Base-by-base conservation (phyloP, 139 green algal species). In the Chlorella sorokiniana region DNA sequence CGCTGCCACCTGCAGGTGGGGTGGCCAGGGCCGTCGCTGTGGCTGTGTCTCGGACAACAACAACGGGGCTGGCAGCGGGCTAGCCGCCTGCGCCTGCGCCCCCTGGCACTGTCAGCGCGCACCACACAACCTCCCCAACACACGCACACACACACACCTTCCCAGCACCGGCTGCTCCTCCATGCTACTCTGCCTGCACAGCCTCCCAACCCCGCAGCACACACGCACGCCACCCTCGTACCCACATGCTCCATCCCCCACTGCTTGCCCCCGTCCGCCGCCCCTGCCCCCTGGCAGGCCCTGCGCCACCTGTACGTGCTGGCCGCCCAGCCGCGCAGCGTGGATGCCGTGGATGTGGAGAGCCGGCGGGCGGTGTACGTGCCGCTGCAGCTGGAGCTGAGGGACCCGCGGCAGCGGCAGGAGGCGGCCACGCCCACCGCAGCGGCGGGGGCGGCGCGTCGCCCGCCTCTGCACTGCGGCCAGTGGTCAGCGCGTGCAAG, bases 231-330 rank as follows among this genome's bases (percentile, higher is more conserved):
- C n/a, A n/a, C n/a, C n/a, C n/a, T n/a, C n/a, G n/a, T n/a, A n/a
- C n/a, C n/a, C n/a, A n/a, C n/a, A n/a, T n/a, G n/a, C n/a, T n/a
- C n/a, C n/a, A n/a, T n/a, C n/a, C n/a, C n/a, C n/a, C n/a, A n/a
- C n/a, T 40, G 16, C 29, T 23, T 16, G 14, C 20, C 10, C 29
- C 35, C 37, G 2, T 3, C 9, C 20, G 4, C 82, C n/a, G 3
- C 4, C 41, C 37, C 7, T 67, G 29, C 4, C 11, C 73, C 85
- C 54, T 77, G 87, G 64, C 94, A 97, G 92, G 94, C 96, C 4
- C 92, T 99, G 68, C 88, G 96, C 29, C 96, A 99, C 84, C 86
- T 99, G 64, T 99, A 98, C 75, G 96, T 95, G 54, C 83, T 99
- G 48, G 96, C 96, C 3, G 77, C 90, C 0, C 81, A 97, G 86